These are phyloP conservation scores for Solanum chacoense DNA, from an alignment of 305 asterid species.

Conservation along the genomic window DNA sequence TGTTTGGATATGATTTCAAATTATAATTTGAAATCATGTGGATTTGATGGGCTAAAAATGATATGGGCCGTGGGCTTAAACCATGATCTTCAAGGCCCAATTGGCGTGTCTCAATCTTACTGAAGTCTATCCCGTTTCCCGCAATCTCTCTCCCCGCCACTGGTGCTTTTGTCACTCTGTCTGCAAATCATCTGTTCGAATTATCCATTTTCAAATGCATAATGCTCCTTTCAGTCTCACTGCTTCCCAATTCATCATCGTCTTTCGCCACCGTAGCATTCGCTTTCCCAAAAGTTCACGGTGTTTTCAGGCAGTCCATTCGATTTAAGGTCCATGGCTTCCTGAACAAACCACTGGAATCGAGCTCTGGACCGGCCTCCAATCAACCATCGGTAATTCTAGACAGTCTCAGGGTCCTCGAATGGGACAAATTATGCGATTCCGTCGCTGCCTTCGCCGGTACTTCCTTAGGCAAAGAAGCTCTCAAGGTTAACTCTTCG, in stretches of 20 bases:
- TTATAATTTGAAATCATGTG: neutral
- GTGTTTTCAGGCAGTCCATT: neutral
- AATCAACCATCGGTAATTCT: conserved; percentile 36
- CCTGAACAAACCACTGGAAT: conserved; percentile 1
- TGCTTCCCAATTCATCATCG: neutral
- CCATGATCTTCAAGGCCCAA: neutral
- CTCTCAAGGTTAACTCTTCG: conserved; percentile 38
- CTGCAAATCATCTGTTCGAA: neutral
- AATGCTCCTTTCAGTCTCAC: neutral
- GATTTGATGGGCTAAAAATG: neutral
- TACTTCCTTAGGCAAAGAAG: conserved; percentile 60
- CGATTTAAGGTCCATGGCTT: conserved; percentile 2
- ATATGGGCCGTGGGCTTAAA: neutral
- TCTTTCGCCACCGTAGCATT: neutral
- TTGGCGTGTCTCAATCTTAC: neutral
- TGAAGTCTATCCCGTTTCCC: neutral
- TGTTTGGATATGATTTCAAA: neutral
- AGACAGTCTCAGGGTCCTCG: conserved; percentile 81
- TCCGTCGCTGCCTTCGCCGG: conserved; percentile 85
- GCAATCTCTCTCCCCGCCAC: neutral
- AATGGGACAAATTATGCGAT: conserved; percentile 84
- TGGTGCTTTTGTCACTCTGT: neutral
- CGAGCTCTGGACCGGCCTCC: conserved; percentile 9
- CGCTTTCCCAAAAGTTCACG: neutral
- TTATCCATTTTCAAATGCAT: conserved; percentile 2